phyloP scores from a whole-genome alignment of 2,329 filamentous ascomycete species.

The Pyrenophora graminea region DNA sequence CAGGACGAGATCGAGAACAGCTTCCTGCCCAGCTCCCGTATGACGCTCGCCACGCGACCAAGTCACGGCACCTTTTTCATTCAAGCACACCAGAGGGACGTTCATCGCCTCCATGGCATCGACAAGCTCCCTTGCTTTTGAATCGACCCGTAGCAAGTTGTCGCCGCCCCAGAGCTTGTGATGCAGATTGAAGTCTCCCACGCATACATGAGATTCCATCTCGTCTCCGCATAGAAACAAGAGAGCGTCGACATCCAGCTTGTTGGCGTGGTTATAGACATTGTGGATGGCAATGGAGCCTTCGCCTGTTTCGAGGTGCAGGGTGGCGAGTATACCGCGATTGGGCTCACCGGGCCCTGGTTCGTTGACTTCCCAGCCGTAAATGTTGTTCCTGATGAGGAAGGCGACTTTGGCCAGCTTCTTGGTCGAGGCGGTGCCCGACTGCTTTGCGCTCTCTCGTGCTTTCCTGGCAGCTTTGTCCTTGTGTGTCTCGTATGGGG shows the following conservation, averaged over 20 bases:
- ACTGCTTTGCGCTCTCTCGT: background rate
- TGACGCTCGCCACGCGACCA: no score
- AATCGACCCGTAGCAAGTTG: background rate
- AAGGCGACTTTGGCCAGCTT: background rate
- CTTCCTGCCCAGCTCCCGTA: no score
- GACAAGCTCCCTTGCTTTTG: background rate
- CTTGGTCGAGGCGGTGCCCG: background rate
- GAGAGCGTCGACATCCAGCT: background rate
- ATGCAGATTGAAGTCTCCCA: background rate
- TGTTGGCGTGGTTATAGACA: background rate
- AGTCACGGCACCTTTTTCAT: no score
- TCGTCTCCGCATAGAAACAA: background rate
- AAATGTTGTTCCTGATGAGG: background rate
- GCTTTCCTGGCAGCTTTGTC: background rate
- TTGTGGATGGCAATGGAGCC: background rate
- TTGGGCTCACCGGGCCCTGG: background rate
- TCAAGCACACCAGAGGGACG: no score
- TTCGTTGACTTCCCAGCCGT: background rate
- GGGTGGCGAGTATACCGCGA: background rate
- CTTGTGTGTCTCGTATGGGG: background rate
- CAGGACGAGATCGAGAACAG: no score
- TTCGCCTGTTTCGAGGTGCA: background rate
- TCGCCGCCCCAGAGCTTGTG: background rate
- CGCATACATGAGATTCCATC: background rate
- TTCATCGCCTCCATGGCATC: background rate